Conservation (phyloP, 352 stramenopile species). For the Pythium apleroticum region DNA sequence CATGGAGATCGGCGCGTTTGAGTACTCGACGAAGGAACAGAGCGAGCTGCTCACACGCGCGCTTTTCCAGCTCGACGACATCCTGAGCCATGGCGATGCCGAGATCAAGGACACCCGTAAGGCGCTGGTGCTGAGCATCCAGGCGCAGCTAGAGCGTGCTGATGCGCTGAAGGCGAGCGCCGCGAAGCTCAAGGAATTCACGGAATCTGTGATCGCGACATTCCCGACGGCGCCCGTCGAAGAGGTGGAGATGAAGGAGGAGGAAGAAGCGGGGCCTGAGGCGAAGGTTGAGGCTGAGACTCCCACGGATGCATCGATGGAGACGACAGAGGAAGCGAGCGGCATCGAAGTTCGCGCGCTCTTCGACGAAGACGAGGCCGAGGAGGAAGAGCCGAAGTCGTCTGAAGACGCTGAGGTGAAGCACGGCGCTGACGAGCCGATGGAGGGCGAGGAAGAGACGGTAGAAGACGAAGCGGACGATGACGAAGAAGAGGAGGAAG, state of each 20-base stretch:
- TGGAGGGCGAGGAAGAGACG: constrained; percentile 4
- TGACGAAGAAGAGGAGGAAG: constrained; percentile 24
- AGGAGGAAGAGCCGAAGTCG: neutral
- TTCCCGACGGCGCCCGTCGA: constrained; percentile 16
- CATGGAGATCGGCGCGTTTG: constrained; percentile 53
- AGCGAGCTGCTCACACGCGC: constrained; percentile 58
- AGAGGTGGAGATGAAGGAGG: constrained; percentile 16
- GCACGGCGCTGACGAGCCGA: neutral
- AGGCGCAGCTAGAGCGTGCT: constrained; percentile 43
- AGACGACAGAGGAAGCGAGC: constrained; percentile 11
- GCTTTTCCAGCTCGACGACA: constrained; percentile 55
- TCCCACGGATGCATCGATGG: neutral
- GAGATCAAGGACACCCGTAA: constrained; percentile 56
- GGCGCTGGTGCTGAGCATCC: constrained; percentile 47
- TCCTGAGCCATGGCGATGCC: constrained; percentile 57
- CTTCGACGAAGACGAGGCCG: constrained; percentile 10
- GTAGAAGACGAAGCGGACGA: neutral
- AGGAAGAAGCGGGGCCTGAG: constrained; percentile 23
- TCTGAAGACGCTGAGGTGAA: neutral
- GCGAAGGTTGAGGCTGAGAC: neutral
- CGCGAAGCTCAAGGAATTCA: constrained; percentile 44
- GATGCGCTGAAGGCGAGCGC: constrained; percentile 47
- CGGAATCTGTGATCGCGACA: constrained; percentile 29
- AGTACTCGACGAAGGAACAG: constrained; percentile 61
- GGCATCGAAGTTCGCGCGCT: neutral